Base-by-base conservation (phyloP, 768 basidiomycete species). In the Holtermannia corniformis region DNA sequence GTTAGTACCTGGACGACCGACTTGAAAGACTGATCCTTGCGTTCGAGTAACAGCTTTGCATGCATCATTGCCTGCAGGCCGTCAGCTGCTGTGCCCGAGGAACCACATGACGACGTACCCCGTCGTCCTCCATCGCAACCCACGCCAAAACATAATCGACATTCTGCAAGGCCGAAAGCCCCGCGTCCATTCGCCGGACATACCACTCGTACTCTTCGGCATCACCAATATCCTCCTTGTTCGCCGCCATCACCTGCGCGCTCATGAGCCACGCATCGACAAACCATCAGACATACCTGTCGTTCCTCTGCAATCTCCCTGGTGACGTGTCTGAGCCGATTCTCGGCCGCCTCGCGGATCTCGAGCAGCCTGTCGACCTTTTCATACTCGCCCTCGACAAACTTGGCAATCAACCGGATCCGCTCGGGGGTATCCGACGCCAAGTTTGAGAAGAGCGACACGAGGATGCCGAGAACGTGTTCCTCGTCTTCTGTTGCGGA, bases 111-210 rank as follows among this genome's bases (percentile, higher is more conserved):
- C 0, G 3, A 73, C 86, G 51, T 75, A 95, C 95, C 32, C 93
- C 95, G 62, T 97, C 93, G 62, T 97, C 93, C 73, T 99, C 95
- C 91, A 96, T 92, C 51, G 82, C 79, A 23, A 96, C 73, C 95
- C 95, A 99, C 4, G 86, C 90, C 37, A 96, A 73, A 55, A 96
- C 86, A 62, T 92, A 96, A 71, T 97, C 93, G 40, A 89, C 80
- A 16, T 84, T 89, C 64, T 97, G 93, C 5, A 97, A 72, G 1
- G 84, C 85, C 66, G 86, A 90, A 42, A 95, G 73, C 0, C 95
- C 95, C 1, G 83, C 82, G 52, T 95, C 90, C 28, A 97, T 73
- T 50, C 85, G 80, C 26, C 83, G 81, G n/a, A 95, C 75, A 75
- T 97, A 96, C 77, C 83, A 86, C 16, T 78, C 59, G 25, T 87